Evolutionary conservation across 805 yeast species (phyloP), one percentile per base, ranked within the genome.

Genomic region (Ogataea corticis): DNA sequence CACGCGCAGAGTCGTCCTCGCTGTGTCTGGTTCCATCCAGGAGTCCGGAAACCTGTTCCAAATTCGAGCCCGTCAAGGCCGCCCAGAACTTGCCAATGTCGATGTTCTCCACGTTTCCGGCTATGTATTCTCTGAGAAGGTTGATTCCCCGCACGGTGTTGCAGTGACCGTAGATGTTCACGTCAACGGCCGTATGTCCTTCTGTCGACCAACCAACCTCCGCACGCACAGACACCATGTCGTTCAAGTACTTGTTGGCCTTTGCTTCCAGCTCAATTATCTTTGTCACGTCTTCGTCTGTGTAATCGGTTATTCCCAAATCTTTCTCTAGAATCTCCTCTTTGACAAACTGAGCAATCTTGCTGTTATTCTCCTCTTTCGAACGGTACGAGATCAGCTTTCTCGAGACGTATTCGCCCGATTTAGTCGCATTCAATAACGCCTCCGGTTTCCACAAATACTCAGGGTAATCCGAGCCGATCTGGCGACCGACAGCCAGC

Each of bases 201-300:
- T 89, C 96, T 0, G 97, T 91, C 9, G 96, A 76, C 96, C 97
- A 91, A n/a, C 97, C 97, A 14, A 89, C 80, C 65, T 86, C 86
- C 0, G 97, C 89, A 52, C 96, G 79, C n/a, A 68, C 58, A 0
- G 96, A 85, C 10, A 89, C 77, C 77, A 91, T 77, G 44, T 82
- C 74, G 58, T 87, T 85, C 45, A 89, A 65, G 32, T 73, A 67
- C 49, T 80, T 80, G 12, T 63, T 68, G 14, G 73, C 59, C 33
- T 59, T 55, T 1, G 54, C 51, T 33, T 61, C 59, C 39, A 70
- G 57, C 2, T 61, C 48, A 18, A 79, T 50, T 10, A 85, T 61
- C 2, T 48, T 56, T 3, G 65, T 58, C 19, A 83, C 66, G 52
- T 91, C 97, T 2, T 72, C 71, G 0, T 65, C 58, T 0, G 79